Percentiles rank a stretch among this genome's conserved stretches.
Evolutionary conservation across 352 stramenopile species (phyloP).

Genomic region (Phytopythium boreale): DNA sequence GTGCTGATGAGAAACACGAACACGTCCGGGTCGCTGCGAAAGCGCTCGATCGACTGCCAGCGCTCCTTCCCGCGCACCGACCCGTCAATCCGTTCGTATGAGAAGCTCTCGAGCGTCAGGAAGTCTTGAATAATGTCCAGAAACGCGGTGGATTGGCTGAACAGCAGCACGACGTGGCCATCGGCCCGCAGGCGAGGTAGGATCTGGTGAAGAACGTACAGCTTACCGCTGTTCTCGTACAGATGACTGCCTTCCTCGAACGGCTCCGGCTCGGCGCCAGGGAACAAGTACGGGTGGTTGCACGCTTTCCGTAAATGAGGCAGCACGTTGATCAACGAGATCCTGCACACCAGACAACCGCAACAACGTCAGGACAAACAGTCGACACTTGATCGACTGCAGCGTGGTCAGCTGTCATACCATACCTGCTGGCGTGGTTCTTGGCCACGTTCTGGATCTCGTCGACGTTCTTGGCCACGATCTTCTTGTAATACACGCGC

Average conservation of each 20-base stretch:
- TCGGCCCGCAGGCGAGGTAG: conserved; percentile 70
- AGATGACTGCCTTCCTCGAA: conserved; percentile 72
- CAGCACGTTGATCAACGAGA: conserved; percentile 96
- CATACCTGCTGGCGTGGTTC: conserved; percentile 19
- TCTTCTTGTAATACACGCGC: conserved; percentile 76
- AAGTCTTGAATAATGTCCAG: conserved; percentile 84
- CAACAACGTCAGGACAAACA: neutral
- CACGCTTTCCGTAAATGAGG: conserved; percentile 90
- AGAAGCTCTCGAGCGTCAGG: conserved; percentile 65
- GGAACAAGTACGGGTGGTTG: conserved; percentile 93
- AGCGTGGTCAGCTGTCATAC: no score
- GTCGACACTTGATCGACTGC: neutral
- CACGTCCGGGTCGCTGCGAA: conserved; percentile 80
- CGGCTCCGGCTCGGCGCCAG: conserved; percentile 65
- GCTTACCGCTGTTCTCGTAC: conserved; percentile 76
- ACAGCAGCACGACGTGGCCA: conserved; percentile 86
- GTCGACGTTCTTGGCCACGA: conserved; percentile 62
- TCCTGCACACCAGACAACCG: conserved; percentile 12
- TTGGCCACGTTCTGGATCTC: conserved; percentile 46
- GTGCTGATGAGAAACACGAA: conserved; percentile 88
- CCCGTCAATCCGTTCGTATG: conserved; percentile 77
- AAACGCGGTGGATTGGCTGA: conserved; percentile 71
- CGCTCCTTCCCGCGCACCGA: conserved; percentile 73
- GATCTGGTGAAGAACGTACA: conserved; percentile 84
- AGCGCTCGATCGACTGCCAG: conserved; percentile 81